Base-by-base conservation (phyloP, 805 yeast species). In the Myxozyma kluyveri region DNA sequence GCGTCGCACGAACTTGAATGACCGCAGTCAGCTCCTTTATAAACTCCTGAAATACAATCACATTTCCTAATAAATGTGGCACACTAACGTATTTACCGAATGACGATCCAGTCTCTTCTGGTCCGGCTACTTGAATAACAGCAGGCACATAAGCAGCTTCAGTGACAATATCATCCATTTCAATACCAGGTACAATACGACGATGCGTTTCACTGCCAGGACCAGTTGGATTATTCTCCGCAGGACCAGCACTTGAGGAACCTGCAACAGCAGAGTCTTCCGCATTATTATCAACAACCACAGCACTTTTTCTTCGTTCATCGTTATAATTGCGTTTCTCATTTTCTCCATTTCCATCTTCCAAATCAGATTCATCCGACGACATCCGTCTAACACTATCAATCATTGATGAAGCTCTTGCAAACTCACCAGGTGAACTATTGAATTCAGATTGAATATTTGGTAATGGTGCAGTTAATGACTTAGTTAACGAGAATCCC, bases 21-120 rank as follows among this genome's bases (percentile, higher is more conserved):
- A 65, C 29, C 3, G 68, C 65, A n/a, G 60, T 53, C 5, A 64
- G 18, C 43, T 65, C 66, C 47, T 64, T 62, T 4, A 61, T 49
- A 36, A 65, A 64, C 44, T 64, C 68, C 21, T 54, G 57, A 26
- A 53, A 54, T 7, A 65, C 54, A 12, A 60, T 44, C 24, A 61
- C 55, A 43, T 65, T 65, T 35, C 61, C 63, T 39, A 57, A 55
- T 29, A 64, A 48, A 43, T 61, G 65, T 3, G 51, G 49, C 10
- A 59, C 42, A 22, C 60, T 56, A 2, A 60, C 63, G 38, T 60
- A 62, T n/a, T 41, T 45, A 14, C 43, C 47, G 12, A 50, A 17
- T 35, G 27, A 14, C 24, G 24, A 4, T 27, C 17, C 9, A 4
- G 18, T 10, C 14, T 46, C 27, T 33, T 31, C 52, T 18, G 54